Percentiles rank a stretch among this genome's conserved stretches.
phyloP scores from a whole-genome alignment of 805 yeast genomes.

The Saturnispora halmiae region DNA sequence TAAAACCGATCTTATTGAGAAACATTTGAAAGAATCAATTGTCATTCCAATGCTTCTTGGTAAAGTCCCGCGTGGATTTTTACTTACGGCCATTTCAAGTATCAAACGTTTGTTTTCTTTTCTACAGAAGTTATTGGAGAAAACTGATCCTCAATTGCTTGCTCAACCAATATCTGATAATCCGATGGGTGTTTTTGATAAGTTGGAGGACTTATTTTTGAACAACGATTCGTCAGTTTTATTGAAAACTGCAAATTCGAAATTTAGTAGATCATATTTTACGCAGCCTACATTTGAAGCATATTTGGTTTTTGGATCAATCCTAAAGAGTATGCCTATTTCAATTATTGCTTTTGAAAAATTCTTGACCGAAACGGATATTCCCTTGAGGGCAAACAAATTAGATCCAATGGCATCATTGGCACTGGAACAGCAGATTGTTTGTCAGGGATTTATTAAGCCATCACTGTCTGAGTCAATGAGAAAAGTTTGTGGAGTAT shows the following conservation, averaged over 20 bases:
- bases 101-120: constrained; percentile 54
- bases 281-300: constrained; percentile 44
- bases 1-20: constrained; percentile 18
- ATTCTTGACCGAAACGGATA: constrained; percentile 51
- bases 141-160: constrained; percentile 30
- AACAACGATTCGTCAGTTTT: constrained; percentile 22
- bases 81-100: constrained; percentile 58
- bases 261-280: constrained; percentile 16
- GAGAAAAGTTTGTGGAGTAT: constrained; percentile 39
- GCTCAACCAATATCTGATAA: constrained; percentile 24
- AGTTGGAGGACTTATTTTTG: constrained; percentile 21
- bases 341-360: constrained; percentile 49
- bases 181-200: constrained; percentile 26
- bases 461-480: constrained; percentile 29
- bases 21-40: constrained; percentile 26
- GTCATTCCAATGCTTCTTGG: constrained; percentile 54
- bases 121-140: constrained; percentile 48
- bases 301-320: constrained; percentile 39
- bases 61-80: constrained; percentile 60
- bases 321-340: constrained; percentile 44
- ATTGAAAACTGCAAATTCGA: constrained; percentile 10
- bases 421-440: constrained; percentile 50
- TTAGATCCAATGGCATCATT: constrained; percentile 35
- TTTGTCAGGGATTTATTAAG: constrained; percentile 55
- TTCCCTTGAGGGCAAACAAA: constrained; percentile 29